A percentile compares a stretch with the other conserved stretches of the same genome.
Evolutionary conservation across 2,329 filamentous ascomycete species (phyloP).

Genomic region (Penicillium sp.): DNA sequence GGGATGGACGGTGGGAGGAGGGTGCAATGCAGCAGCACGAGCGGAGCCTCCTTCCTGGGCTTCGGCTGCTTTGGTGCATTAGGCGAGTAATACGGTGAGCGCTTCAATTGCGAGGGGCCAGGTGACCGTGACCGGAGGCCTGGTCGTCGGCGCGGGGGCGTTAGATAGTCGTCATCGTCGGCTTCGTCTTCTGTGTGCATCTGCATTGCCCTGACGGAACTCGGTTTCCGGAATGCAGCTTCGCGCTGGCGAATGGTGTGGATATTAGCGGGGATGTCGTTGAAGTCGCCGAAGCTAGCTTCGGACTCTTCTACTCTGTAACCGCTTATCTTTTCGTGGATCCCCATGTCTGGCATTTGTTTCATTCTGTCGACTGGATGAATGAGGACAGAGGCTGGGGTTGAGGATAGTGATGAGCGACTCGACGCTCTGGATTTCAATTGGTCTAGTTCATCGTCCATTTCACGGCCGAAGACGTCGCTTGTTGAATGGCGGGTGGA

Average conservation of each 20-base stretch:
- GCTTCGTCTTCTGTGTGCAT: constrained; percentile 45
- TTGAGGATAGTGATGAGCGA: constrained; percentile 43
- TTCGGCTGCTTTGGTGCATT: constrained; percentile 31
- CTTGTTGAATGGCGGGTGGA: constrained; percentile 31
- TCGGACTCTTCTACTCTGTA: constrained; percentile 22
- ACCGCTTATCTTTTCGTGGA: constrained; percentile 23
- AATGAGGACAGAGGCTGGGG: constrained; percentile 40
- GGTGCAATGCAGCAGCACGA: constrained; percentile 61
- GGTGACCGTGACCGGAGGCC: constrained; percentile 36
- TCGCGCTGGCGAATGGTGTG: constrained; percentile 35
- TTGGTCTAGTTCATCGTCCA: constrained; percentile 29
- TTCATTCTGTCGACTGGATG: constrained; percentile 31
- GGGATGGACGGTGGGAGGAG: constrained; percentile 54
- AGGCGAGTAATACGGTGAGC: constrained; percentile 37
- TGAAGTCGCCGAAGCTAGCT: constrained; percentile 24
- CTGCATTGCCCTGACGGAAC: constrained; percentile 46
- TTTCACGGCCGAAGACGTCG: constrained; percentile 25
- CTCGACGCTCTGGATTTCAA: constrained; percentile 35
- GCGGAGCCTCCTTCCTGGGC: constrained; percentile 50
- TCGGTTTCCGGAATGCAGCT: constrained; percentile 45
- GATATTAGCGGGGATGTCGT: constrained; percentile 17
- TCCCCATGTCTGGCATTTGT: constrained; percentile 15
- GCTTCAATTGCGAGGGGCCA: constrained; percentile 31
- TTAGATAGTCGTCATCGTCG: constrained; percentile 40
- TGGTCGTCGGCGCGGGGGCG: constrained; percentile 32